Base-by-base conservation (phyloP, 495 filamentous ascomycete species). In the Xylaria venustula region DNA sequence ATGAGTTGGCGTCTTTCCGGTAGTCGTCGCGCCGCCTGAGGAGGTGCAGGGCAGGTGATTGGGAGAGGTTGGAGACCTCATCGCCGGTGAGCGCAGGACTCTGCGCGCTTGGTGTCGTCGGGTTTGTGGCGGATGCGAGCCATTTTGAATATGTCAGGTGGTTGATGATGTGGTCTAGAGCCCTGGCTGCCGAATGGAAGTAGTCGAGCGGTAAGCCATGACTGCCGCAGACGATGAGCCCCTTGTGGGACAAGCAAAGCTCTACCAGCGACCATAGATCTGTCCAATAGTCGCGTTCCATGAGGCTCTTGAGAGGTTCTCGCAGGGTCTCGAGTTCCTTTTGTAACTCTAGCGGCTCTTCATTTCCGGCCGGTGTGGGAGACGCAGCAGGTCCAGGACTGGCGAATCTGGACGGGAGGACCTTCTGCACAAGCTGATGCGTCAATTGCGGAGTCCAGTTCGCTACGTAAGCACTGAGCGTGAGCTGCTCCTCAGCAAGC, bases 131-230 rank as follows among this genome's bases (percentile, higher is more conserved):
- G 7, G 60, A 23, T 2, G 60, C 60, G 12, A 62, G 44, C 60
- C 60, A 62, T 14, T 57, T 62, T 26, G 52, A 57, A 40, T 56
- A 55, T 25, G 53, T 56, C 11, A 62, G 34, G 19, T 62, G 51
- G 15, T 62, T 62, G n/a, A 62, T 62, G n/a, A 62, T 62, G 44
- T 55, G 53, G 26, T 62, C 60, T 3, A 62, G 32, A 25, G 60
- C 60, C 26, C 60, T 28, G 34, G 60, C 52, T 15, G 60, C 60
- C 14, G 53, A 42, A 19, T 49, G 44, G n/a, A 62, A 62, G 25
- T 51, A 34, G 5, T 62, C 60, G 36, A 62, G 51, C 2, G 52
- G 32, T 11, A 62, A 22, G 12, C 52, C 53, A 15, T 62, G 36
- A n/a, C 34, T 34, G 11, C 60, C 60, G 9, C 60, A 62, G 53